Evolutionary conservation across 352 stramenopile species (phyloP), one percentile per base, ranked within the genome.

Genomic region (Globisporangium echinulatum): DNA sequence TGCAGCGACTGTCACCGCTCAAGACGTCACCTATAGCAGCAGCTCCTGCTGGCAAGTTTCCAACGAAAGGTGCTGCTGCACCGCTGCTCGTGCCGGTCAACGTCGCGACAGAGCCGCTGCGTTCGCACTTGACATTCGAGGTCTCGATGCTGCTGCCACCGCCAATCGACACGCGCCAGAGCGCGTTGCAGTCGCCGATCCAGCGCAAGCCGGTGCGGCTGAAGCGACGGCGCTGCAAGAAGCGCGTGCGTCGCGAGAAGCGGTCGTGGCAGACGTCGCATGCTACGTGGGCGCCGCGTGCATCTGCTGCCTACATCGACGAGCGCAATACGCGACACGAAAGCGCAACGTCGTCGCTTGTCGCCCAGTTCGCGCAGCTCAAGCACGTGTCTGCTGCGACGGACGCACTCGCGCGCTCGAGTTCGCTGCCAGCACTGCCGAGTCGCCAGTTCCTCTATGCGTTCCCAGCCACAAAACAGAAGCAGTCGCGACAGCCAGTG

Each of bases 81-180:
- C 51, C 59, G 8, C n/a, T 60, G 33, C 37, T 62, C 44, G 19
- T 52, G 37, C 56, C 46, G 1, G 59, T 65, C 10, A 74, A 82
- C n/a, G 66, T 69, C 13, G 67, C 62, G 7, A 73, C 72, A 0
- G 64, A 60, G 42, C 60, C 75, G 14, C 68, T 88, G 15, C 74
- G 67, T 7, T 63, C 70, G 25, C 67, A 74, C 42, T 56, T 88
- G n/a, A 89, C 77, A 37, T 84, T 82, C 39, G 71, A 89, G 59
- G 83, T 89, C 39, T 81, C 71, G 48, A 80, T 83, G 73, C 43
- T 89, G 33, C 67, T 88, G 15, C 79, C 79, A 10, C 48, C 59
- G 8, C 76, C 79, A 3, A 59, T 87, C 10, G 72, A 86, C 54
- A 67, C 63, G 11, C 66, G 77, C 10, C 77, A 89, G 60, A 82